Percentiles rank a stretch among this genome's conserved stretches.
Conservation (phyloP, 2,329 filamentous ascomycete genomes). For the Neurospora crassa region DNA sequence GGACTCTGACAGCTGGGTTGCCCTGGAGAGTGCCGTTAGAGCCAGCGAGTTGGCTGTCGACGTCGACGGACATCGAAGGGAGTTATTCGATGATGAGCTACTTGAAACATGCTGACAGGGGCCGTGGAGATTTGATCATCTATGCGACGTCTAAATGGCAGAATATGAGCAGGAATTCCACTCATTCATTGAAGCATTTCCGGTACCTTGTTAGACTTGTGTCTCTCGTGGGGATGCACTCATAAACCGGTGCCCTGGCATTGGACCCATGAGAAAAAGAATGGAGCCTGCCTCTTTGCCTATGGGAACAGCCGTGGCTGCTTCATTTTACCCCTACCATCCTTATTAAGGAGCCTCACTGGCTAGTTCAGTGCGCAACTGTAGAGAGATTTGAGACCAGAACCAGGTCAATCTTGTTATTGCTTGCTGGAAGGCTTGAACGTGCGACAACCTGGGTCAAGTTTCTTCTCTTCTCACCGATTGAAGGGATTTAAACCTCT, state of each 20-base stretch:
- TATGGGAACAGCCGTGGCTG: not conserved
- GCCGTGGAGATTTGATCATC: not conserved
- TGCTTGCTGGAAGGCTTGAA: not conserved
- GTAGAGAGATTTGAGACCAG: not conserved
- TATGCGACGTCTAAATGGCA: not conserved
- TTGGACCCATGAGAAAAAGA: not conserved
- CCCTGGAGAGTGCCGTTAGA: not conserved
- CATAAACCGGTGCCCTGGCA: not conserved
- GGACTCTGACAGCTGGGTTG: not conserved
- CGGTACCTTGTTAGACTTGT: not conserved
- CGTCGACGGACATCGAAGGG: not conserved
- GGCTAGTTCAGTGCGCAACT: not conserved
- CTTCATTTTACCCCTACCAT: not conserved
- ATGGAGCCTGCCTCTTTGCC: not conserved
- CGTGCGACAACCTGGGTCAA: not conserved
- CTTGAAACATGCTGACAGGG: not conserved
- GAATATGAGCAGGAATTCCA: not conserved
- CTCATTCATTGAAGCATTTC: not conserved
- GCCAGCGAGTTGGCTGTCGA: not conserved
- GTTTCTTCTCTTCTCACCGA: not conserved
- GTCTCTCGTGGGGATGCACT: not conserved
- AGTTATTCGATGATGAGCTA: not conserved
- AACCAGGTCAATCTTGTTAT: not conserved
- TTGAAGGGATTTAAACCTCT: not conserved
- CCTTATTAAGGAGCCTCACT: not conserved